These are phyloP conservation scores for Globisporangium ultimum DNA, from an alignment of 352 stramenopile genomes.

Conservation along the genomic window DNA sequence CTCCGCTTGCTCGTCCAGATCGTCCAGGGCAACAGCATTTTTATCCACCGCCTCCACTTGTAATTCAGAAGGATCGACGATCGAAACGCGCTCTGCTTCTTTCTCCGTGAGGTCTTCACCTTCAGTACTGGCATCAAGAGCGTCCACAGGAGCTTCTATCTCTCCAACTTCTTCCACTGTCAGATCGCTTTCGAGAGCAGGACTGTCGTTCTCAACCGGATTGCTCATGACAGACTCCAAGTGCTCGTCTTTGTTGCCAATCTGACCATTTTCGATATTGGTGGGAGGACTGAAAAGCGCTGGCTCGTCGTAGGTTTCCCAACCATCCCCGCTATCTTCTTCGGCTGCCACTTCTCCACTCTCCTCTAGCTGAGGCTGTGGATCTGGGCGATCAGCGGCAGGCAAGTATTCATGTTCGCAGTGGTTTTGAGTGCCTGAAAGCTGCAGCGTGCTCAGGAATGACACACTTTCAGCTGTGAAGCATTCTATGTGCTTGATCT, in stretches of 20 bases:
- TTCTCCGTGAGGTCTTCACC: background rate
- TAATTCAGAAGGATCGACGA: background rate
- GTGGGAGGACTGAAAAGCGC: background rate
- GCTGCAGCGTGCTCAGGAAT: background rate
- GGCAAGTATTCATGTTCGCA: too few species aligned
- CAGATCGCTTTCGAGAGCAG: background rate
- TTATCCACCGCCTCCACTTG: too few species aligned
- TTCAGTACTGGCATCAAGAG: too few species aligned
- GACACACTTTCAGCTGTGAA: background rate
- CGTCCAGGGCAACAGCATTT: background rate
- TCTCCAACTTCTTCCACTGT: background rate
- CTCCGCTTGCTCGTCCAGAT: constrained; percentile 24
- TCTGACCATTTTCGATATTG: too few species aligned
- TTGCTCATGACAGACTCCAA: background rate
- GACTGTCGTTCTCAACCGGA: background rate
- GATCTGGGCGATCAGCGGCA: too few species aligned
- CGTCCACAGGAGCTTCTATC: background rate
- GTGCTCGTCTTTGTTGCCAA: background rate
- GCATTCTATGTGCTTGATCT: background rate
- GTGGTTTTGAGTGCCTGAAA: background rate
- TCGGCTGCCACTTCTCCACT: too few species aligned
- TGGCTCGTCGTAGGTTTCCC: constrained; percentile 4
- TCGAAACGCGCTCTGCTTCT: background rate
- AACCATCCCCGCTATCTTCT: background rate
- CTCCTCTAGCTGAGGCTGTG: too few species aligned